Conservation (phyloP, 2,329 filamentous ascomycete genomes). For the Pestalotiopsis sp. region DNA sequence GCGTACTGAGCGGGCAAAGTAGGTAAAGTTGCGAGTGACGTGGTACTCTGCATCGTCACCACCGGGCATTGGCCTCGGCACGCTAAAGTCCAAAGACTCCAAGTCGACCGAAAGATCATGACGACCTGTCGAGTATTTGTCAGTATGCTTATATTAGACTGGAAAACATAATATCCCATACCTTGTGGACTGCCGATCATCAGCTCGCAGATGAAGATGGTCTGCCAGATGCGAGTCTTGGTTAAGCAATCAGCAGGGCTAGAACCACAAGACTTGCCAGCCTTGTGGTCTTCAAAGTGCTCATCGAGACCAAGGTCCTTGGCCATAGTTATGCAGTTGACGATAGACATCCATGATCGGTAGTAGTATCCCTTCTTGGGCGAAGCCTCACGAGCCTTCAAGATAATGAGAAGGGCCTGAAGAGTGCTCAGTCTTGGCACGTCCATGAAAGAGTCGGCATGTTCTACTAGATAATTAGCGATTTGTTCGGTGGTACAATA, state of each 20-base stretch:
- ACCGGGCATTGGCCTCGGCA: slow-evolving; percentile 65
- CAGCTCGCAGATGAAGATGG: slow-evolving; percentile 80
- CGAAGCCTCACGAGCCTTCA: slow-evolving; percentile 90
- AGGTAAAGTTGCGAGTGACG: slow-evolving; percentile 81
- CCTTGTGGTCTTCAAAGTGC: slow-evolving; percentile 78
- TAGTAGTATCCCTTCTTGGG: slow-evolving; percentile 96
- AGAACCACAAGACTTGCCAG: slow-evolving; percentile 70
- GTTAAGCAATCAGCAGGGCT: slow-evolving; percentile 76
- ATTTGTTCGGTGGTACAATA: not conserved
- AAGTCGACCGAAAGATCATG: slow-evolving; percentile 76
- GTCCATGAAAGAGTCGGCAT: slow-evolving; percentile 93
- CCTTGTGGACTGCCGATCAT: slow-evolving; percentile 96
- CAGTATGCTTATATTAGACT: not conserved
- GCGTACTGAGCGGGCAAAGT: slow-evolving; percentile 75
- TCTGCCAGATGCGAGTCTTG: slow-evolving; percentile 89
- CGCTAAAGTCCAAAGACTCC: slow-evolving; percentile 74
- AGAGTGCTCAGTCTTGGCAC: slow-evolving; percentile 88
- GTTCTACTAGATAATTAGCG: slow-evolving; percentile 57
- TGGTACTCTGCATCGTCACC: slow-evolving; percentile 76
- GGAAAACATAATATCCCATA: slow-evolving; percentile 31
- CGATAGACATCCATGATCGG: slow-evolving; percentile 94
- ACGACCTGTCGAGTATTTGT: slow-evolving; percentile 55
- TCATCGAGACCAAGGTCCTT: slow-evolving; percentile 90
- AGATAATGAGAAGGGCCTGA: slow-evolving; percentile 82
- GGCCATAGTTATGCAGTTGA: slow-evolving; percentile 89